Evolutionary conservation across 805 yeast species (phyloP), one percentile per base, ranked within the genome.

Genomic region (Ogataea wickerhamii): DNA sequence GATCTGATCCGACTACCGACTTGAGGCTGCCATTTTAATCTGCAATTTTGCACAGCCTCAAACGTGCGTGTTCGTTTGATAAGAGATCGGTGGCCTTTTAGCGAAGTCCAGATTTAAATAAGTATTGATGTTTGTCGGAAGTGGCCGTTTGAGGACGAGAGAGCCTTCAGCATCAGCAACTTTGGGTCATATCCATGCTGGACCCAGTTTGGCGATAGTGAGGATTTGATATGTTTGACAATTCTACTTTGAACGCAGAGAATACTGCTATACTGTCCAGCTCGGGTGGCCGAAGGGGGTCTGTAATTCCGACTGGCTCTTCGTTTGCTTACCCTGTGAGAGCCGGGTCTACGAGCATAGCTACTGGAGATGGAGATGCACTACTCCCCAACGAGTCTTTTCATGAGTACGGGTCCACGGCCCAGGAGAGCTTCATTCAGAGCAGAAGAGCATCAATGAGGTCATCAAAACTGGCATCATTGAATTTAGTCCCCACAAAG

Each of bases 381-480:
- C 31, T 40, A 10, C 32, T 28, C 12, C 32, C 27, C 22, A 21
- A 24, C 13, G 49, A 46, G 20, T 44, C 48, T 6, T 38, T 42
- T 13, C 40, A 40, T 16, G 41, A 44, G 11, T 52, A 52, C 38
- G 56, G 56, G 0, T 44, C 58, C 4, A 36, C 37, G 3, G 51
- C 48, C 28, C 51, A 43, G 25, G 52, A 51, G 12, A 33, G 32
- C 14, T 45, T 48, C 18, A 44, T 55, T 24, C 62, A 57, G 38
- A 41, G 42, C 24, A 36, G 58, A 36, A 43, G 63, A 36, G 58
- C 55, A 2, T 53, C 60, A 2, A 46, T 58, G 34, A 38, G 48
- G 2, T 51, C 56, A 1, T 34, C 43, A 4, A 42, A 36, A 20
- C 22, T 44, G 4, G 40, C 40, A 3, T 22, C 28, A 2, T 31